Conservation (phyloP, 2,329 filamentous ascomycete genomes). For the Aspergillus uvarum region DNA sequence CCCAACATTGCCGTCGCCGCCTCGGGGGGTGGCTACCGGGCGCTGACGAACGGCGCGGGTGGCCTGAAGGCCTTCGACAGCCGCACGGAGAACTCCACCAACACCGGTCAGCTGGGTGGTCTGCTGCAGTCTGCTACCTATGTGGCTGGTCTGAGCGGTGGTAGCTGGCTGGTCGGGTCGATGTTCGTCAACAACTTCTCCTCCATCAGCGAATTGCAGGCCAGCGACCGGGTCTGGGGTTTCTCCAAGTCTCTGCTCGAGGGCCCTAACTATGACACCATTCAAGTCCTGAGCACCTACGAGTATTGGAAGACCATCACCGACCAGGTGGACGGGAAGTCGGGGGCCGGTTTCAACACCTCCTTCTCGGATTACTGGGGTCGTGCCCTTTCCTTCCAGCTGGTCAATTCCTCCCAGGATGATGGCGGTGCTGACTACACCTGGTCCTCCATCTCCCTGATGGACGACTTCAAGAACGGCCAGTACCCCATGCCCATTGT, state of each 20-base stretch:
- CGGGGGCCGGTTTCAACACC: constrained; percentile 62
- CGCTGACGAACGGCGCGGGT: constrained; percentile 81
- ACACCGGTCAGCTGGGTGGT: constrained; percentile 70
- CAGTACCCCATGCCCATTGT: constrained; percentile 71
- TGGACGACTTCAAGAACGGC: constrained; percentile 61
- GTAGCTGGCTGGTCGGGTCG: constrained; percentile 81
- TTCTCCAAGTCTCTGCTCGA: constrained; percentile 62
- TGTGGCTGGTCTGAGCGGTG: constrained; percentile 75
- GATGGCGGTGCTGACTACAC: constrained; percentile 75
- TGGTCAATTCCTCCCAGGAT: constrained; percentile 64
- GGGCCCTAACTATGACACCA: constrained; percentile 51
- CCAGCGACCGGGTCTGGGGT: constrained; percentile 55
- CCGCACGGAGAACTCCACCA: constrained; percentile 63
- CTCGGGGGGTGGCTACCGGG: constrained; percentile 82
- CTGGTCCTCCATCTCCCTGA: constrained; percentile 73
- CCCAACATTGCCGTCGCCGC: constrained; percentile 74
- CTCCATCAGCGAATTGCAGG: constrained; percentile 48
- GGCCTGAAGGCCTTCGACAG: constrained; percentile 76
- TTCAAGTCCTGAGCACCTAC: constrained; percentile 48
- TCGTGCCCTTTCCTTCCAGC: constrained; percentile 79
- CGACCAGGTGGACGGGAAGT: constrained; percentile 61
- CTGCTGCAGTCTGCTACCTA: constrained; percentile 80
- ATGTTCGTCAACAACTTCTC: constrained; percentile 77
- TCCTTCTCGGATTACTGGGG: constrained; percentile 87
- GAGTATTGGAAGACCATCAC: constrained; percentile 63